Base-by-base conservation (phyloP, 2,329 filamentous ascomycete species). In the Rutstroemia sp. region DNA sequence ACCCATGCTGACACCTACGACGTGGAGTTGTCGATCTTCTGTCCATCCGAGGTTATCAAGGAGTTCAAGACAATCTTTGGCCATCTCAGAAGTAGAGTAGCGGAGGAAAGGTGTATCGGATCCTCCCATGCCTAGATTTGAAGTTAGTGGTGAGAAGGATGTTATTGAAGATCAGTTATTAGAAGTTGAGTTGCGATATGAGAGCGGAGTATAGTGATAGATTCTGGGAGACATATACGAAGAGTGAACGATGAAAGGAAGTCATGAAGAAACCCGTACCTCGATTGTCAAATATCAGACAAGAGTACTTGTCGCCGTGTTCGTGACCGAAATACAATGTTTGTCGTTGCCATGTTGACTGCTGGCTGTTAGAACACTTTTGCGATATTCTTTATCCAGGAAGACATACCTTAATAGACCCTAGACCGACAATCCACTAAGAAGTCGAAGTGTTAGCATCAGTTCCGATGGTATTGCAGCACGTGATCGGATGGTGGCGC, bases 51-150 rank as follows among this genome's bases (percentile, higher is more conserved):
- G 69, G 65, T 88, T 80, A 62, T 85, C 79, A 27, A 82, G 70
- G 18, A 94, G 74, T 65, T 94, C 88, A 61, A 92, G 68, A 23
- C 81, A 71, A 72, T 96, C 91, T 59, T 77, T 80, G 21, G 91
- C 91, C 90, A 96, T 95, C 64, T 89, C 87, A 41, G 80, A 85
- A 2, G 90, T 94, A 30, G 87, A 87, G 75, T 95, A 96, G 44
- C 89, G 82, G 65, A 80, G 76, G 21, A 88, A 68, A 0, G 91
- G 91, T 70, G 88, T 91, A 73, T 88, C 87, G 49, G 86, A 90
- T 60, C 80, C 79, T 56, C 91, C 91, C 68, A 95, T 87, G 61
- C 91, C 67, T 69, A 27, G 7, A 18, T 49, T 49, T 46, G 9
- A 34, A 19, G 16, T 41, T 41, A 41, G 38, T 16, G 14, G 7